phyloP scores from a whole-genome alignment of 768 basidiomycete species.

The Naganishia onofrii region DNA sequence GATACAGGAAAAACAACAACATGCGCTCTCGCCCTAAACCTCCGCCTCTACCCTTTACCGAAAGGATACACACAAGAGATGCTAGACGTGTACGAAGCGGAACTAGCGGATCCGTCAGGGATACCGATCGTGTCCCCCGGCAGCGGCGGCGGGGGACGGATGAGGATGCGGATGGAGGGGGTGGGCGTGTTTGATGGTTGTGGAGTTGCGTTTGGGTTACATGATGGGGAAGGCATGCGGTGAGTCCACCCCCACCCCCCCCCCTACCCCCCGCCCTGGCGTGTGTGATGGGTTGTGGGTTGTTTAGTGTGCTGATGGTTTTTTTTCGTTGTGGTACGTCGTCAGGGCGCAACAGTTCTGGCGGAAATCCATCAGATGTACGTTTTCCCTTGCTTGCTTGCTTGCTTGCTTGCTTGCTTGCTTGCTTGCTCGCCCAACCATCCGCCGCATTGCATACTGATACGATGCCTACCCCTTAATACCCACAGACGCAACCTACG shows the following conservation, averaged over 20 bases:
- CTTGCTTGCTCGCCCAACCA: no score
- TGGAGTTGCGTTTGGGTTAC: constrained; percentile 68
- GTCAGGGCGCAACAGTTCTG: constrained; percentile 60
- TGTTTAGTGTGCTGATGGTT: no score
- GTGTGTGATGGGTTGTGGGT: no score
- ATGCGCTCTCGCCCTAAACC: constrained; percentile 43
- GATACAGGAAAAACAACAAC: neutral
- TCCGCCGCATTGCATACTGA: no score
- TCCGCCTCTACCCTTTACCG: constrained; percentile 43
- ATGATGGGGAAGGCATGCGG: constrained; percentile 69
- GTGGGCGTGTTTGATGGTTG: constrained; percentile 76
- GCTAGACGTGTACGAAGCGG: constrained; percentile 41
- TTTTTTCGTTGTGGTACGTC: neutral
- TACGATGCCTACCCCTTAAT: neutral
- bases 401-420: no score
- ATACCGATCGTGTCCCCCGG: constrained; percentile 33
- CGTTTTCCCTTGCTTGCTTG: neutral
- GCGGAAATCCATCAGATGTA: constrained; percentile 67
- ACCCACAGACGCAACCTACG: constrained; percentile 61
- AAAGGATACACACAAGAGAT: constrained; percentile 28
- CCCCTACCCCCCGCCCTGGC: no score
- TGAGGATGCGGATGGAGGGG: constrained; percentile 58
- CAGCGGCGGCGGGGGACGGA: neutral
- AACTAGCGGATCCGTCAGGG: constrained; percentile 44
- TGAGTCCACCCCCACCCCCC: no score